Evolutionary conservation across 148 eudicot species (phyloP), one percentile per base, ranked within the genome.

Genomic region (Spergularia marina): DNA sequence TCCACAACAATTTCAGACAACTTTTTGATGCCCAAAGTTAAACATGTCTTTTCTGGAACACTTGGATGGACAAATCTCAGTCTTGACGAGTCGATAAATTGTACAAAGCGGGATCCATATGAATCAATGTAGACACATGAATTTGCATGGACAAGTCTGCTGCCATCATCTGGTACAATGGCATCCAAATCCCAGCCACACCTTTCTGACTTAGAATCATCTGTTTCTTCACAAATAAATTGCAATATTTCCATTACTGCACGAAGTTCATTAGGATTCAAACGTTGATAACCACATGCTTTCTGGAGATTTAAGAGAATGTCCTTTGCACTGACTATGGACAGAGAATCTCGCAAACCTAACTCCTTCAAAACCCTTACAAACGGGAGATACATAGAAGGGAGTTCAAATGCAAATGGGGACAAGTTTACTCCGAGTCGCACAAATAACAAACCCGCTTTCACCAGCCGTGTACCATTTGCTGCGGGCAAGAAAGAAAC

Each of bases 401-500:
- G 94, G 71, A 96, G 94, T 84, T 96, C 99, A 85, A 96, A 96
- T 76, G 88, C 96, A 81, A 96, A 96, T 14, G 99, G 99, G 60
- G 98, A 96, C 72, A 96, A 91, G 82, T 92, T 96, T 62, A 92
- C 93, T 16, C 91, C 83, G 74, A 96, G 82, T 49, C 87, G 98
- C 44, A 86, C 93, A 84, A 88, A 96, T 68, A 96, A 96, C 72
- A 88, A 91, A 79, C 85, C 86, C 61, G 95, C 91, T 78, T 86
- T 88, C 79, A 96, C 97, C 82, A 96, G 84, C 76, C 99, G 92
- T 30, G 99, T 96, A 69, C 99, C 98, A 89, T 96, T 96, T 80
- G 99, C 99, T 80, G 96, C 98, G 68, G 99, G 94, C 79, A 96
- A 82, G 86, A 96, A 96, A 57, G 99, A 93, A 17, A 96, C 94